Evolutionary conservation across 2,329 filamentous ascomycete species (phyloP), one percentile per base, ranked within the genome.

Genomic region (Dactylellina cionopaga): DNA sequence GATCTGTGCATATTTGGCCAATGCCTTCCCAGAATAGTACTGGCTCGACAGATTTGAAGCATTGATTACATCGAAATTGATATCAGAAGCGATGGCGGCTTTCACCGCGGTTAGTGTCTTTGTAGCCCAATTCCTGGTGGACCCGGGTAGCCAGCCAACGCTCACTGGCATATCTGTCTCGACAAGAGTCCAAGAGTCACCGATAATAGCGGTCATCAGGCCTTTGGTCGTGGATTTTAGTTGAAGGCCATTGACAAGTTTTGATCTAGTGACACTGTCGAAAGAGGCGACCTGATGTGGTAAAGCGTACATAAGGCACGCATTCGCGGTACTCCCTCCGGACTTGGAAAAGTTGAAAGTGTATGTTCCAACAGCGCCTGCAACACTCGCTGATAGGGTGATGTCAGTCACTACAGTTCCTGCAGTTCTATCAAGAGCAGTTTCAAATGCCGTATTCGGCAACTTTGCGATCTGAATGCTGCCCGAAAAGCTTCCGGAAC

Each of bases 181-280:
- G 5, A 87, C 79, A 85, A 97, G 88, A 0, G 88, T 92, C 90
- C 92, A 96, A 1, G 82, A 83, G 76, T 91, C 87, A 9, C 87
- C 90, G 58, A 89, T 81, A 0, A 97, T 85, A 0, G 89, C 90
- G 0, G 86, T 90, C 5, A 90, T 90, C 11, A 87, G 81, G 9
- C 95, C 95, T 81, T 97, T 98, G 17, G 92, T 96, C 0, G 92
- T 90, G 0, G 92, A 94, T 64, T 89, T 86, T 56, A 98, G 82
- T 74, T 86, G 83, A 1, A 95, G 79, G 3, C 82, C 79, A 1
- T 82, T 86, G 37, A 82, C 31, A 4, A 73, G 77, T 5, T 83
- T 82, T 22, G 83, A 81, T 9, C 81, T 81, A 6, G 87, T 87
- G 0, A 80, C 80, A 0, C 80, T 76, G 75, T 92, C 87, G 72